Percentiles rank a stretch among this genome's conserved stretches.
phyloP scores from a whole-genome alignment of 306 rosid genomes.

The Boehmeria nivea region DNA sequence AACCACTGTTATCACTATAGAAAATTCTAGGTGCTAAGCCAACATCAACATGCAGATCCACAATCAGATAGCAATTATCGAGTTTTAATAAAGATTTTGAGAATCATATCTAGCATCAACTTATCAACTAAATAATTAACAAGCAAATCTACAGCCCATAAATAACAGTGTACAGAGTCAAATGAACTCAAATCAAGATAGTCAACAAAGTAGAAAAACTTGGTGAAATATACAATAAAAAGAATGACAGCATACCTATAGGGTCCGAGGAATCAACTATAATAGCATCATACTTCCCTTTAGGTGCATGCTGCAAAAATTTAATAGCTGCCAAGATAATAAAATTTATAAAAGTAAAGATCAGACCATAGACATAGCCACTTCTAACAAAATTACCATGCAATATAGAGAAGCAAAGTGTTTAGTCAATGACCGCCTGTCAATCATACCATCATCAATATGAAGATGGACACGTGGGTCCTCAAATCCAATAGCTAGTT shows the following conservation, averaged over 20 bases:
- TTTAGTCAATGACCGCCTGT: too few species aligned
- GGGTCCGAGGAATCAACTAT: constrained; percentile 99
- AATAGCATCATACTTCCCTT: constrained; percentile 82
- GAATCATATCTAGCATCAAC: too few species aligned
- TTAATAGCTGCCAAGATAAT: constrained; percentile 62
- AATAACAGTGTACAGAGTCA: too few species aligned
- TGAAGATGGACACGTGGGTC: constrained; percentile 94
- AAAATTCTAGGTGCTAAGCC: too few species aligned
- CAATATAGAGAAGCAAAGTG: constrained; percentile 12
- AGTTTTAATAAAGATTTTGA: too few species aligned
- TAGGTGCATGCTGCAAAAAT: constrained; percentile 53
- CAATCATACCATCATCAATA: constrained; percentile 75
- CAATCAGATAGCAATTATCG: too few species aligned
- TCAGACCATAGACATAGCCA: background rate
- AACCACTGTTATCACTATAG: too few species aligned
- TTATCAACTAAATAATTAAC: too few species aligned
- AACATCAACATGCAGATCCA: too few species aligned
- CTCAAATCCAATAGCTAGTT: constrained; percentile 84
- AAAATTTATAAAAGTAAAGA: constrained; percentile 9
- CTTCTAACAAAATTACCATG: constrained; percentile 3
- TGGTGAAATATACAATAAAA: background rate
- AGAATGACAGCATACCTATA: constrained; percentile 57
- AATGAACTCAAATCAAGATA: background rate
- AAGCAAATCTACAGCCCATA: too few species aligned
- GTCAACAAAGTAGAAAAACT: background rate